Conservation (phyloP, 257 asterid species). For the Scutellaria barbata region DNA sequence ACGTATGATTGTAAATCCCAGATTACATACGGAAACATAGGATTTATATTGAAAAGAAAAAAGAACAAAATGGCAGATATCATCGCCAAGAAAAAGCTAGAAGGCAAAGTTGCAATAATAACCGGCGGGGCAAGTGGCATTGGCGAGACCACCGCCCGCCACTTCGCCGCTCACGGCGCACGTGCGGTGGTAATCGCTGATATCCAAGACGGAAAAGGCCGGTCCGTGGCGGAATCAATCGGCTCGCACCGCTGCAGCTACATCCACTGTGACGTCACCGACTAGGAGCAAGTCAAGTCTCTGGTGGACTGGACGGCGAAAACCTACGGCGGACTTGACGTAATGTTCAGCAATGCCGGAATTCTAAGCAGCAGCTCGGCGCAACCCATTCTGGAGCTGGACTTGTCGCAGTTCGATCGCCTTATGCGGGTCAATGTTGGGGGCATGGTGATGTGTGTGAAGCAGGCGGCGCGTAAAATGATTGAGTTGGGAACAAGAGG, state of each 20-base stretch:
- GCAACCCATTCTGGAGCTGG: conserved; percentile 48
- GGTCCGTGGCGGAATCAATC: conserved; percentile 46
- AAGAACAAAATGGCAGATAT: background rate
- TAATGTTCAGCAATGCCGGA: conserved; percentile 60
- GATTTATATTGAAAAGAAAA: no score
- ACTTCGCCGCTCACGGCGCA: conserved; percentile 50
- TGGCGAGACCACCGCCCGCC: conserved; percentile 34
- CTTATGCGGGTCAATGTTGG: conserved; percentile 39
- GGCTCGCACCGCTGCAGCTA: conserved; percentile 42
- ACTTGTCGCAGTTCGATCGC: conserved; percentile 32
- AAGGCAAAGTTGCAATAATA: conserved; percentile 47
- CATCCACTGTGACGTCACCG: conserved; percentile 50
- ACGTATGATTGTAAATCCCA: no score
- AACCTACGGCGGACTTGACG: conserved; percentile 46
- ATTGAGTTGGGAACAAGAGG: conserved; percentile 32
- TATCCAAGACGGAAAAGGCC: conserved; percentile 41
- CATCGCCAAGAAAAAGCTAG: conserved; percentile 32
- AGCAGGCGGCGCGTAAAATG: conserved; percentile 47
- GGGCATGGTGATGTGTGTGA: conserved; percentile 41
- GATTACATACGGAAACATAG: no score
- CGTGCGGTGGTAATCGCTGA: conserved; percentile 41
- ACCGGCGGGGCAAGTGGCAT: conserved; percentile 40
- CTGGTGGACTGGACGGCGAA: conserved; percentile 44
- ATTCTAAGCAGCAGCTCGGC: background rate
- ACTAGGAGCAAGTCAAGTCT: conserved; percentile 52